Evolutionary conservation across 805 yeast genomes (phyloP).

Genomic region (Wickerhamomyces chambardii): DNA sequence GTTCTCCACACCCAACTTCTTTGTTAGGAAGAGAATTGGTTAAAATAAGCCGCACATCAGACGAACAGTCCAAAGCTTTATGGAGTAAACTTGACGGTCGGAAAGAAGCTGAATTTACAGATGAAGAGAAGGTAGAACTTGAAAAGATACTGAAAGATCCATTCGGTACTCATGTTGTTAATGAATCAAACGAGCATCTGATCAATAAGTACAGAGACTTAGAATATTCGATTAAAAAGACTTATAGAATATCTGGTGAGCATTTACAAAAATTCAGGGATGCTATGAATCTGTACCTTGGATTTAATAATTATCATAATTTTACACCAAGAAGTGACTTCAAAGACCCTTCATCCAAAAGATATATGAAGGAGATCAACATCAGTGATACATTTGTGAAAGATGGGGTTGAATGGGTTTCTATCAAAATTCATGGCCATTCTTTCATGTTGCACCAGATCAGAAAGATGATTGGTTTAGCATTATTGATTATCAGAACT

Average conservation of each 20-base stretch:
- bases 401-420: conserved; percentile 92
- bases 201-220: conserved; percentile 37
- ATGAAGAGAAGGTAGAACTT: conserved; percentile 17
- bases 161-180: conserved; percentile 13
- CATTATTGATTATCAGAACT: conserved; percentile 74
- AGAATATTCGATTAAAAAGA: conserved; percentile 61
- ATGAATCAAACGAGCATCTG: conserved; percentile 23
- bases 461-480: conserved; percentile 97
- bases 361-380: conserved; percentile 71
- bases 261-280: conserved; percentile 56
- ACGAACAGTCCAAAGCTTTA: conserved; percentile 63
- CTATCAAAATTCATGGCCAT: conserved; percentile 95
- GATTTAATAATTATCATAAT: conserved; percentile 89
- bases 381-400: conserved; percentile 88
- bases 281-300: conserved; percentile 67
- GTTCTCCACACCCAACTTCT: conserved; percentile 83
- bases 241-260: conserved; percentile 54
- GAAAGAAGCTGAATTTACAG: conserved; percentile 22
- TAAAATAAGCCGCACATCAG: conserved; percentile 41
- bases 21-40: conserved; percentile 51
- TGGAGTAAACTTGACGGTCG: conserved; percentile 45
- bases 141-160: conserved; percentile 24
- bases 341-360: conserved; percentile 76
- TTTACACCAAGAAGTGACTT: conserved; percentile 72
- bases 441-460: conserved; percentile 98